phyloP scores from a whole-genome alignment of 768 basidiomycete species.

The Artomyces pyxidatus region DNA sequence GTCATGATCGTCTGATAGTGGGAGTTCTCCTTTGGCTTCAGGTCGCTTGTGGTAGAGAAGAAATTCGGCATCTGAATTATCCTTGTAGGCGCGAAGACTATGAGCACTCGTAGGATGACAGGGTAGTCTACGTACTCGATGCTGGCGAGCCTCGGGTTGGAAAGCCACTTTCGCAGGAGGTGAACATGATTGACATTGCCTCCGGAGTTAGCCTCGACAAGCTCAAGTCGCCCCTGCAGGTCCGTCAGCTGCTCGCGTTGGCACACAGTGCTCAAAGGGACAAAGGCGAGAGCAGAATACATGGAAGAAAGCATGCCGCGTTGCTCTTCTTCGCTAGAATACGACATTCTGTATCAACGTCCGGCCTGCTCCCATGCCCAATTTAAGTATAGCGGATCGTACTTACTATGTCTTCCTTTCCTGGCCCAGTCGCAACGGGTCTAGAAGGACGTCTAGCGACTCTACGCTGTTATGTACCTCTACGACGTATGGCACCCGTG shows the following conservation, averaged over 20 bases:
- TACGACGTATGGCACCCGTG: no score
- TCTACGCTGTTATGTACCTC: no score
- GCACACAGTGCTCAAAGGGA: neutral
- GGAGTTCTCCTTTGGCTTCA: neutral
- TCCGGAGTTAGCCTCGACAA: neutral
- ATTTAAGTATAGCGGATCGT: no score
- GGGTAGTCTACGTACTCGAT: neutral
- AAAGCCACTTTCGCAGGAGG: neutral
- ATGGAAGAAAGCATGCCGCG: neutral
- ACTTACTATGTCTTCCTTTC: no score
- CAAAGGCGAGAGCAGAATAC: neutral
- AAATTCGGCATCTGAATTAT: neutral
- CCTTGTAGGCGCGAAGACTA: neutral
- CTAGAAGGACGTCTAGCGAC: no score
- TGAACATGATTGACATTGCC: neutral
- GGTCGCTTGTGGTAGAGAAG: neutral
- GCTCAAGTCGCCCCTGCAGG: neutral
- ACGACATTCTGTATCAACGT: no score
- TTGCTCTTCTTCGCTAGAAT: neutral
- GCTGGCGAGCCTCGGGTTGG: neutral
- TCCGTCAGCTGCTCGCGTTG: neutral
- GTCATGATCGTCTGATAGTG: neutral
- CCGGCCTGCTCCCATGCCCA: no score
- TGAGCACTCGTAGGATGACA: neutral
- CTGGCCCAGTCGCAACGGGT: no score